Conservation (phyloP, 805 yeast genomes). For the Clavispora vitiphila region DNA sequence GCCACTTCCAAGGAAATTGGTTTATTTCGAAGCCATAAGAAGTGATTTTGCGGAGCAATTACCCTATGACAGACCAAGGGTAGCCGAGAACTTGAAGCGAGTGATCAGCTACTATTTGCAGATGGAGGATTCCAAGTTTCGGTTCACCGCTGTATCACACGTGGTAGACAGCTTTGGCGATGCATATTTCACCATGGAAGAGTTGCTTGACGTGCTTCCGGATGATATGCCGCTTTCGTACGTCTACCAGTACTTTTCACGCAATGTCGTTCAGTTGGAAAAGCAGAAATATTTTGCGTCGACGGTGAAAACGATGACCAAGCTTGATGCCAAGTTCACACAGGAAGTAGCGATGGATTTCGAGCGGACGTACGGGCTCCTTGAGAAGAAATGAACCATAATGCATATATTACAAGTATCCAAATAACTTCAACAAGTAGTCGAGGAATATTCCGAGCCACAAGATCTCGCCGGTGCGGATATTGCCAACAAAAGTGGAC, state of each 20-base stretch:
- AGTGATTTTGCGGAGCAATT: background rate
- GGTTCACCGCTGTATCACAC: conserved; percentile 23
- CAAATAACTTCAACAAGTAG: conserved; percentile 48
- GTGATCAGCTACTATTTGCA: conserved; percentile 18
- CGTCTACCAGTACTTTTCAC: conserved; percentile 22
- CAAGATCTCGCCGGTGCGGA: conserved; percentile 67
- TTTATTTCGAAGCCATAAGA: conserved; percentile 10
- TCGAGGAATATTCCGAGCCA: conserved; percentile 65
- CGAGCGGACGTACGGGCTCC: background rate
- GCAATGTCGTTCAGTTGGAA: conserved; percentile 18
- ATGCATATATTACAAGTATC: conserved; percentile 29
- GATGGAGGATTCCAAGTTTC: conserved; percentile 3
- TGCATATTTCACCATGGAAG: conserved; percentile 17
- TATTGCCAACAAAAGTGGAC: conserved; percentile 71
- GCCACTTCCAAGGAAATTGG: conserved; percentile 18
- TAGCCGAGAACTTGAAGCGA: conserved; percentile 9
- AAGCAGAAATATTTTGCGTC: conserved; percentile 13
- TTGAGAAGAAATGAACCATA: background rate
- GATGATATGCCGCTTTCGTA: conserved; percentile 24
- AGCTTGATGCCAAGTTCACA: conserved; percentile 23
- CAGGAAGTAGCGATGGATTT: conserved; percentile 19
- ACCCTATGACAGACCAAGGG: too few species aligned
- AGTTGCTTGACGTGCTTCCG: conserved; percentile 28
- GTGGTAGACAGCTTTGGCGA: conserved; percentile 22
- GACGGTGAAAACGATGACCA: conserved; percentile 24